Evolutionary conservation across 805 yeast species (phyloP).

Genomic region (Sungouiozyma ichnusensis): DNA sequence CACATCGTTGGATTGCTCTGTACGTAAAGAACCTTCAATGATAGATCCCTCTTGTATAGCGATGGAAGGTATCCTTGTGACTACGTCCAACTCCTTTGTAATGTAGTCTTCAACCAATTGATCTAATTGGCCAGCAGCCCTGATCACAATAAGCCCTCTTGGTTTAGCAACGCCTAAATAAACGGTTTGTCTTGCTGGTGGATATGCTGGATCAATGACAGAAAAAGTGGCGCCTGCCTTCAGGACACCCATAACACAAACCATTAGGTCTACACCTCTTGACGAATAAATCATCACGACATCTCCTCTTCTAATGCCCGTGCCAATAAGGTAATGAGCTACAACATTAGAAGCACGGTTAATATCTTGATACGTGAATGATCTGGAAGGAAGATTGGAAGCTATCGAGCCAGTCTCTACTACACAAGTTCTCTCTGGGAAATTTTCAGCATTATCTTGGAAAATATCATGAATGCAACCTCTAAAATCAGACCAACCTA

Average conservation of each 20-base stretch:
- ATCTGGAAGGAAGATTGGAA: constrained; percentile 45
- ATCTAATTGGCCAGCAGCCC: constrained; percentile 80
- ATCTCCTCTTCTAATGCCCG: constrained; percentile 84
- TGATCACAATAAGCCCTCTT: constrained; percentile 76
- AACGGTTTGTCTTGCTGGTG: constrained; percentile 93
- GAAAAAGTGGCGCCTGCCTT: constrained; percentile 99
- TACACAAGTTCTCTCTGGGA: constrained; percentile 84
- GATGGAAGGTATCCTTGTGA: constrained; percentile 65
- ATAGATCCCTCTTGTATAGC: constrained; percentile 69
- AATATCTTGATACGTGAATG: constrained; percentile 78
- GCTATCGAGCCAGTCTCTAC: constrained; percentile 68
- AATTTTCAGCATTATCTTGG: constrained; percentile 69
- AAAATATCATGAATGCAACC: constrained; percentile 97
- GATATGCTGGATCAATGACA: constrained; percentile 97
- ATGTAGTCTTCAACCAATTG: constrained; percentile 72
- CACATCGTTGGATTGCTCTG: constrained; percentile 33
- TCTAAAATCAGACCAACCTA: constrained; percentile 84
- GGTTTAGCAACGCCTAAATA: constrained; percentile 93
- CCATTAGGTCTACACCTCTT: constrained; percentile 93
- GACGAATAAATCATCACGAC: constrained; percentile 96
- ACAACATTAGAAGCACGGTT: constrained; percentile 88
- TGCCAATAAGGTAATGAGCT: constrained; percentile 73
- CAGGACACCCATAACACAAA: constrained; percentile 94
- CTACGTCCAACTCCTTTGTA: constrained; percentile 56
- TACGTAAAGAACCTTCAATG: constrained; percentile 41